These are phyloP conservation scores for Ophiocordyceps polyrhachis-furcata DNA, from an alignment of 2,329 filamentous ascomycete species.

Conservation along the genomic window DNA sequence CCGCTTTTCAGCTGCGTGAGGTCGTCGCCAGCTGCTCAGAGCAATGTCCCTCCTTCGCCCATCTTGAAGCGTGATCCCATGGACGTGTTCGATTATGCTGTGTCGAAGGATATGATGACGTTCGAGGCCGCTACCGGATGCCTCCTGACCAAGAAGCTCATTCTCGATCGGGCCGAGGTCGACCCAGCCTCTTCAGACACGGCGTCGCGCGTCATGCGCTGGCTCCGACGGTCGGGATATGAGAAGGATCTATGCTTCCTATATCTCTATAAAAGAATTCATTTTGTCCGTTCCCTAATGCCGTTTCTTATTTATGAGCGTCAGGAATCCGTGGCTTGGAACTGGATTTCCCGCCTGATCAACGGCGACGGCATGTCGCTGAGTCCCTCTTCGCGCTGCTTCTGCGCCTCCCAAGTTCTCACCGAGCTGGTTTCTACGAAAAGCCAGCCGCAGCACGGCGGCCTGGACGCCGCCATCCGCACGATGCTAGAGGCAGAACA, in stretches of 20 bases:
- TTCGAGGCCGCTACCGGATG: slow-evolving; percentile 33
- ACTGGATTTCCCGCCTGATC: slow-evolving; percentile 28
- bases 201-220: slow-evolving; percentile 28
- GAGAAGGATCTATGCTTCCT: slow-evolving; percentile 29
- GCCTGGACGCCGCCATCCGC: slow-evolving; percentile 30
- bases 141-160: slow-evolving; percentile 26
- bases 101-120: slow-evolving; percentile 37
- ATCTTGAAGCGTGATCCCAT: slow-evolving; percentile 23
- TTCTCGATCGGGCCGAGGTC: slow-evolving; percentile 9
- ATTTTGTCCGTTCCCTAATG: slow-evolving; percentile 21
- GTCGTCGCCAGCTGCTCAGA: slow-evolving; percentile 5
- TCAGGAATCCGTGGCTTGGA: slow-evolving; percentile 31
- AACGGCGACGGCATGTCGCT: slow-evolving; percentile 7
- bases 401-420: slow-evolving; percentile 15
- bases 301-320: slow-evolving; percentile 34
- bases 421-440: slow-evolving; percentile 23
- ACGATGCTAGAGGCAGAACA: slow-evolving; percentile 27
- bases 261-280: slow-evolving; percentile 7
- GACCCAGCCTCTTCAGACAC: slow-evolving; percentile 24
- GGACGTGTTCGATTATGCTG: slow-evolving; percentile 36
- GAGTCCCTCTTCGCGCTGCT: slow-evolving; percentile 7
- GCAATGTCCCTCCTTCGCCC: slow-evolving; percentile 2
- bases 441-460: slow-evolving; percentile 18
- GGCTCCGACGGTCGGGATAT: slow-evolving; percentile 32
- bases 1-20: slow-evolving; percentile 29